Base-by-base conservation (phyloP, 495 filamentous ascomycete genomes). In the Ascodesmis nigricans region DNA sequence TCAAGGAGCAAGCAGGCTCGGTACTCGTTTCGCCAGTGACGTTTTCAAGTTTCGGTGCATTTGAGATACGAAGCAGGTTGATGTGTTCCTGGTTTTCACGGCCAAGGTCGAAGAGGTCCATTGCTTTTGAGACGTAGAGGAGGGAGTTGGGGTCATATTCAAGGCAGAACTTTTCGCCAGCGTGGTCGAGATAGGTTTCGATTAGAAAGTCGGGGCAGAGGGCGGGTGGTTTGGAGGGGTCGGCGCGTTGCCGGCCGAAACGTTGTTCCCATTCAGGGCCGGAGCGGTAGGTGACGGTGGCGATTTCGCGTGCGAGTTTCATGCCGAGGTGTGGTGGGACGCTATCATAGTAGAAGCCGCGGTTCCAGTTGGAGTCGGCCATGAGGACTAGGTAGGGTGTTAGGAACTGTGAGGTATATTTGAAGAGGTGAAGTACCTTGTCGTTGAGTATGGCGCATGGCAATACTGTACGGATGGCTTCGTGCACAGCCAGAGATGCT, bases 131-230 rank as follows among this genome's bases (percentile, higher is more conserved):
- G 20, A 95, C 75, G 52, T 99, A 99, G 19, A 99, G 64, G 6
- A 95, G 63, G 52, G 81, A 91, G 58, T 99, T 99, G 13, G 87
- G 69, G 47, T 99, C 87, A 52, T 93, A 95, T 39, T 87, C 81
- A n/a, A 99, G 64, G 54, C 81, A 93, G 55, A 90, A 99, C 54
- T 99, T 99, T 61, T 99, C 87, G 27, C 87, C 87, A 1, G 87
- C 90, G 49, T 99, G 87, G 54, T 99, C 87, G 20, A 99, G 68
- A 50, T 99, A 99, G 0, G 87, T 99, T 51, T 99, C 87, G 41
- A 99, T 92, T 16, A 95, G 63, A 54, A 95, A 99, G 52, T 99
- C 87, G 0, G 87, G 81, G 45, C 87, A 99, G 10, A 99, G 60
- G 0, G 87, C 87, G 2, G 87, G 87, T 11, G 76, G 82, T 28